Conservation (phyloP, 2,329 filamentous ascomycete species). For the Beauveria sp. region DNA sequence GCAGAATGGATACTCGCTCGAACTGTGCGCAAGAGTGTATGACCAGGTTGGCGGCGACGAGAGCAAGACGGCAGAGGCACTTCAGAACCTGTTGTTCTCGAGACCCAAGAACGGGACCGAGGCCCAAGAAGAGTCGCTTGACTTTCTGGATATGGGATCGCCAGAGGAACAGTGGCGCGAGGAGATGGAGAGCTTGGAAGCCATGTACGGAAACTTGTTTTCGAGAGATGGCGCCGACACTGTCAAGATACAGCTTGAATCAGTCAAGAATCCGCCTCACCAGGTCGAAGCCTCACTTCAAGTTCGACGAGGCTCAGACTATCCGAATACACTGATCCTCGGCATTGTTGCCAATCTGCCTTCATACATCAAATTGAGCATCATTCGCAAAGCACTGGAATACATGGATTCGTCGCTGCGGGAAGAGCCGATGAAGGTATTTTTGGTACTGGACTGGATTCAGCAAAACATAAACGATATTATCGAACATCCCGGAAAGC, state of each 20-base stretch:
- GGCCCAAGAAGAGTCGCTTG: constrained; percentile 32
- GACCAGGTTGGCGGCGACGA: constrained; percentile 67
- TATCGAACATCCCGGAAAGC: constrained; percentile 72
- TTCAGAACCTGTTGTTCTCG: constrained; percentile 51
- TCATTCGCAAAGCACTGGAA: constrained; percentile 67
- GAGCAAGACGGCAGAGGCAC: constrained; percentile 64
- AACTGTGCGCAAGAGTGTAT: constrained; percentile 73
- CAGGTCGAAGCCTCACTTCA: constrained; percentile 51
- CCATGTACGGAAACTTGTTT: constrained; percentile 76
- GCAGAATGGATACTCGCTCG: constrained; percentile 74
- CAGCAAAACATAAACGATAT: constrained; percentile 78
- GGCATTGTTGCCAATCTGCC: constrained; percentile 66
- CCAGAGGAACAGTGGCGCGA: constrained; percentile 70
- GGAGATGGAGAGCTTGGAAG: constrained; percentile 74
- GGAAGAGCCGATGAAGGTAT: constrained; percentile 84
- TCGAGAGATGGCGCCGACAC: constrained; percentile 50
- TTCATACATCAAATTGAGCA: constrained; percentile 86
- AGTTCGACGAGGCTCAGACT: constrained; percentile 64
- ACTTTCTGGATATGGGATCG: constrained; percentile 40
- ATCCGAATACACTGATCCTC: constrained; percentile 65
- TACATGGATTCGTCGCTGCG: constrained; percentile 63
- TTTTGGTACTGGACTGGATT: constrained; percentile 84
- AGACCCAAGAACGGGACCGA: constrained; percentile 8
- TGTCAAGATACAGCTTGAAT: constrained; percentile 62
- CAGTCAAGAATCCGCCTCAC: constrained; percentile 43